A percentile compares a stretch with the other conserved stretches of the same genome.
phyloP scores from a whole-genome alignment of 139 green algal species.

The Picochlorum sp. region DNA sequence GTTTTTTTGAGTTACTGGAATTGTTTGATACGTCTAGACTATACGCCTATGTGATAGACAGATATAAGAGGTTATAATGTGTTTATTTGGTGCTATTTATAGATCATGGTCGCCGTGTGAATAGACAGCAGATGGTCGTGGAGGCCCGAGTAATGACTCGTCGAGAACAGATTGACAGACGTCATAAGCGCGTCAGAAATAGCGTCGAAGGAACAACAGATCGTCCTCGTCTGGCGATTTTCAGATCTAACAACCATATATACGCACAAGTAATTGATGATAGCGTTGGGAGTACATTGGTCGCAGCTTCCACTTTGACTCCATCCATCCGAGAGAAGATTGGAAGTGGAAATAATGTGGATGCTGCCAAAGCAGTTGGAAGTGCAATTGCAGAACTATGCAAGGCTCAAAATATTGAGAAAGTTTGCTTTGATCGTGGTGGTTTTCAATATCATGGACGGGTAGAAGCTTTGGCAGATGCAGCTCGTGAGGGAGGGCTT shows the following conservation, averaged over 20 bases:
- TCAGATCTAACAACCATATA: slow-evolving; percentile 93
- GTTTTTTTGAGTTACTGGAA: no score
- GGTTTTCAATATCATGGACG: slow-evolving; percentile 93
- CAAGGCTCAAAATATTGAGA: slow-evolving; percentile 67
- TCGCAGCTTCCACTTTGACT: slow-evolving; percentile 61
- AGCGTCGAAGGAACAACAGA: slow-evolving; percentile 79
- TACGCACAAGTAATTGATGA: slow-evolving; percentile 98
- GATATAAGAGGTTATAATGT: no score
- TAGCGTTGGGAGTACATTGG: slow-evolving; percentile 63
- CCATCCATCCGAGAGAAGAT: slow-evolving; percentile 49
- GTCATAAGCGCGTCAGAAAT: slow-evolving; percentile 48
- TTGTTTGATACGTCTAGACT: no score
- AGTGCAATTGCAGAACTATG: slow-evolving; percentile 81
- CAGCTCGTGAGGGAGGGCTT: slow-evolving; percentile 72
- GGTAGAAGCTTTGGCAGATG: slow-evolving; percentile 85
- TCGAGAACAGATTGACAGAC: slow-evolving; percentile 26
- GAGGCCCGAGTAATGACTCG: slow-evolving; percentile 11
- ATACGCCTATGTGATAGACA: no score
- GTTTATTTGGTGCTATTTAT: not conserved
- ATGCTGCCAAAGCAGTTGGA: slow-evolving; percentile 70
- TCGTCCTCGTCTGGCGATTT: slow-evolving; percentile 84
- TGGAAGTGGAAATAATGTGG: slow-evolving; percentile 35
- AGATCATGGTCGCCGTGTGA: not conserved
- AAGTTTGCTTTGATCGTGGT: slow-evolving; percentile 86
- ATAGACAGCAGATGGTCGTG: slow-evolving; percentile 3